phyloP scores from a whole-genome alignment of 2,329 filamentous ascomycete species.

The Pezicula radicicola region DNA sequence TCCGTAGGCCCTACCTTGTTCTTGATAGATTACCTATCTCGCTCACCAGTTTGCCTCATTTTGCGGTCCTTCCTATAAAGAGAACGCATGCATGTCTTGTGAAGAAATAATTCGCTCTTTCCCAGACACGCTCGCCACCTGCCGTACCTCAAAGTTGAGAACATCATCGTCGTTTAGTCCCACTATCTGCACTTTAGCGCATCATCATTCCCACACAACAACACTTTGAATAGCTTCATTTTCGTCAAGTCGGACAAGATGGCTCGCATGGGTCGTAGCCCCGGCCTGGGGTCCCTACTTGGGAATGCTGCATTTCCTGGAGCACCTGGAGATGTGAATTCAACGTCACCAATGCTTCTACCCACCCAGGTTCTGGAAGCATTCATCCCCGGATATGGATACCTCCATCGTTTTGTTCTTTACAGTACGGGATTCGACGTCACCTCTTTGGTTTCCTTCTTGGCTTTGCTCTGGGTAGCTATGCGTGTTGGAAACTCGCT shows the following conservation, averaged over 20 bases:
- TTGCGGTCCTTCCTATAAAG: too few species aligned
- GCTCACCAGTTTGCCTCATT: too few species aligned
- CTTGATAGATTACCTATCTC: too few species aligned
- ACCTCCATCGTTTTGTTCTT: constrained; percentile 26
- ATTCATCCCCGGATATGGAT: constrained; percentile 28
- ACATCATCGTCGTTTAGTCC: too few species aligned
- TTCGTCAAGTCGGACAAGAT: constrained; percentile 10
- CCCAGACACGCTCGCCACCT: too few species aligned
- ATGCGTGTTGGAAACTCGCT: constrained; percentile 36
- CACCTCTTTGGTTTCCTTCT: constrained; percentile 24
- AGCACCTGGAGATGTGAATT: constrained; percentile 7
- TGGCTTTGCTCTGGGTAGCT: constrained; percentile 33
- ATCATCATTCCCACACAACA: neutral
- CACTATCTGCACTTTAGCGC: too few species aligned
- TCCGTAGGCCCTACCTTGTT: too few species aligned
- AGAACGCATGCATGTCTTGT: too few species aligned
- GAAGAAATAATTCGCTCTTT: too few species aligned
- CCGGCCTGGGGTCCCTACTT: neutral
- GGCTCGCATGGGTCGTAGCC: constrained; percentile 4
- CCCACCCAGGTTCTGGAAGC: constrained; percentile 18
- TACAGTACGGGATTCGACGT: constrained; percentile 26
- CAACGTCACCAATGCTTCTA: constrained; percentile 18
- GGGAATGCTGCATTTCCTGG: neutral
- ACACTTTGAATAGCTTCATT: neutral
- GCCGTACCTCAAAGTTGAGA: too few species aligned